Conservation (phyloP, 306 rosid species). For the Begonia peltatifolia region DNA sequence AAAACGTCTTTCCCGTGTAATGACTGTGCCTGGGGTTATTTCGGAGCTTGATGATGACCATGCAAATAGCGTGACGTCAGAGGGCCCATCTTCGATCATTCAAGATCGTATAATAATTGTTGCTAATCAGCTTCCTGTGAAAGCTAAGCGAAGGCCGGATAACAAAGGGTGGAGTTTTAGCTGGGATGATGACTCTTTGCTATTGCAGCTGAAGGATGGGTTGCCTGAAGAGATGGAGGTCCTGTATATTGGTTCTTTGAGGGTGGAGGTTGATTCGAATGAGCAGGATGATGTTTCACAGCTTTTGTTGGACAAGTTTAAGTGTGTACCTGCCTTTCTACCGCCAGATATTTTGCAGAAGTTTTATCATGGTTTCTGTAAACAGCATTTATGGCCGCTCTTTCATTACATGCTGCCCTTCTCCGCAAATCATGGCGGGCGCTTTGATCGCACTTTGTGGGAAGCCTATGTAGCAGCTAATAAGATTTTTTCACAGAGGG, state of each 20-base stretch:
- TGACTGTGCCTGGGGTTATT: constrained; percentile 44
- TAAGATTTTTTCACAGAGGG: constrained; percentile 54
- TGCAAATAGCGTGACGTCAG: constrained; percentile 42
- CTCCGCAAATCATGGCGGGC: constrained; percentile 42
- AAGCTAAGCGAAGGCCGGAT: constrained; percentile 41
- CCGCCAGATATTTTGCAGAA: constrained; percentile 31
- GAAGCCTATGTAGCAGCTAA: constrained; percentile 64
- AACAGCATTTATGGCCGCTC: constrained; percentile 61
- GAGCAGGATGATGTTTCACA: constrained; percentile 58
- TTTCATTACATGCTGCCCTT: constrained; percentile 65
- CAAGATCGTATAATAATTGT: constrained; percentile 46
- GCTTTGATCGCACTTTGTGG: constrained; percentile 55
- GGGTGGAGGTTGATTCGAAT: constrained; percentile 25
- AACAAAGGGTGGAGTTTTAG: constrained; percentile 48
- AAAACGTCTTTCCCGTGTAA: constrained; percentile 37
- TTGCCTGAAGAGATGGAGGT: constrained; percentile 56
- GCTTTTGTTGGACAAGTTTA: constrained; percentile 43
- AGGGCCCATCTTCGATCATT: constrained; percentile 35
- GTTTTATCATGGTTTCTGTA: constrained; percentile 59
- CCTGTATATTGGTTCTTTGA: constrained; percentile 49
- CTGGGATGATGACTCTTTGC: constrained; percentile 50
- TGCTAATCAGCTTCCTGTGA: constrained; percentile 47
- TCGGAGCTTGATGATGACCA: constrained; percentile 55
- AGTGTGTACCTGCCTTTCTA: constrained; percentile 54
- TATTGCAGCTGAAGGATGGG: constrained; percentile 45